These are phyloP conservation scores for Medicago lupulina DNA, from an alignment of 306 rosid genomes.

Conservation along the genomic window DNA sequence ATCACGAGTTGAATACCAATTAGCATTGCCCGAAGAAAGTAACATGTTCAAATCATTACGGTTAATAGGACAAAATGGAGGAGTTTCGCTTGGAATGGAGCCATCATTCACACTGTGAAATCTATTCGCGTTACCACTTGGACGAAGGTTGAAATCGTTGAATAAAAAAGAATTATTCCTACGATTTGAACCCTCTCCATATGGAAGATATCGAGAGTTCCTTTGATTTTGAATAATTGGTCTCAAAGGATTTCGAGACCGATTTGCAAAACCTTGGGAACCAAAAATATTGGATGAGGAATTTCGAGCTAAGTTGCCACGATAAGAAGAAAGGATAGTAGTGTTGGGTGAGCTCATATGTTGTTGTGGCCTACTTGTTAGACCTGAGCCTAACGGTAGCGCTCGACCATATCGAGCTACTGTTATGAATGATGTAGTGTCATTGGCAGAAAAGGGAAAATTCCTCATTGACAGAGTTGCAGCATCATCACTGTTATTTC, in stretches of 20 bases:
- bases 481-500: not conserved
- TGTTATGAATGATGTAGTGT: too few species aligned
- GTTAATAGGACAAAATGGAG: not conserved
- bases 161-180: not conserved
- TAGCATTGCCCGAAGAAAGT: not conserved
- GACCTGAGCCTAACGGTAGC: not conserved
- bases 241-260: slow-evolving; percentile 28
- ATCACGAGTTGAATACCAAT: not conserved
- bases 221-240: not conserved
- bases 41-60: not conserved
- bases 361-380: not conserved
- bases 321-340: slow-evolving; percentile 4
- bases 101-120: not conserved
- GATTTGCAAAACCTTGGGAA: not conserved
- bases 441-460: slow-evolving; percentile 22
- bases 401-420: slow-evolving; percentile 7
- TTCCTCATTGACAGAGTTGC: not conserved
- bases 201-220: not conserved
- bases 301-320: not conserved
- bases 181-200: not conserved
- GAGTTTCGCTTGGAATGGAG: not conserved
- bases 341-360: not conserved
- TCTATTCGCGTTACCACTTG: slow-evolving; percentile 21
- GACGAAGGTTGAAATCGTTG: not conserved
- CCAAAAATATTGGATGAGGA: slow-evolving; percentile 35